Base-by-base conservation (phyloP, 139 green algal genomes). In the Raphidocelis subcapitata region DNA sequence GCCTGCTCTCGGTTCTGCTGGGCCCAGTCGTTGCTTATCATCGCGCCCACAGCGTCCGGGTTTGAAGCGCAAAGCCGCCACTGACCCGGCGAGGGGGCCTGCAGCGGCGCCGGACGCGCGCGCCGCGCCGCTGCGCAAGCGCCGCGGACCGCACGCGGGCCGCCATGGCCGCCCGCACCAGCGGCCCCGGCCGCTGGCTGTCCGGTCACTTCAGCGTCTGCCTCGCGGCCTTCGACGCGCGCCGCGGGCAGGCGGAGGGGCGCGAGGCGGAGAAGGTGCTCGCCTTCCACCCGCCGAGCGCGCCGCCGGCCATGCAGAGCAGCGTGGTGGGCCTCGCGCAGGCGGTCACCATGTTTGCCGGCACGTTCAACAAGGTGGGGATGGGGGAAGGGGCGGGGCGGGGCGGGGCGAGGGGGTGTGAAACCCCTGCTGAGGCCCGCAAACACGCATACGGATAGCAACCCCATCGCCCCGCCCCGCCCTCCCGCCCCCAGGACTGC, bases 321-420 rank as follows among this genome's bases (percentile, higher is more conserved):
- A 78, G 72, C 54, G 60, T 78, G 5, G 62, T 78, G 55, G 72
- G 72, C 26, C 62, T 78, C 26, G 62, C 72, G 29, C 72, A 78
- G 28, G 72, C 72, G 29, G 32, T 78, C 26, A 78, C 63, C 18
- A 78, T 72, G 62, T 78, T 78, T 54, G 62, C 62, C 24, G 63
- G 63, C 26, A 78, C 72, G 4, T 78, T 78, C 62, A 76, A 76
- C 61, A 69, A 75, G 68, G 68, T 66, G 29, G 14, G 31, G 32
- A 14, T 12, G 20, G 15, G 20, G 10, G 14, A 47, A 65, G 26
- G 59, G n/a, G 57, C 12, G 57, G 26, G 57, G 29, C 15, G 62
- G 32, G 16, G 14, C 4, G 37, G 12, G 44, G 32, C 29, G 44
- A 24, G 29, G 44, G 23, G 31, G 33, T 31, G 29, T 56, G 10